A percentile compares a stretch with the other conserved stretches of the same genome.
Conservation (phyloP, 1,139 yeast genomes). For the Maudiozyma humilis region DNA sequence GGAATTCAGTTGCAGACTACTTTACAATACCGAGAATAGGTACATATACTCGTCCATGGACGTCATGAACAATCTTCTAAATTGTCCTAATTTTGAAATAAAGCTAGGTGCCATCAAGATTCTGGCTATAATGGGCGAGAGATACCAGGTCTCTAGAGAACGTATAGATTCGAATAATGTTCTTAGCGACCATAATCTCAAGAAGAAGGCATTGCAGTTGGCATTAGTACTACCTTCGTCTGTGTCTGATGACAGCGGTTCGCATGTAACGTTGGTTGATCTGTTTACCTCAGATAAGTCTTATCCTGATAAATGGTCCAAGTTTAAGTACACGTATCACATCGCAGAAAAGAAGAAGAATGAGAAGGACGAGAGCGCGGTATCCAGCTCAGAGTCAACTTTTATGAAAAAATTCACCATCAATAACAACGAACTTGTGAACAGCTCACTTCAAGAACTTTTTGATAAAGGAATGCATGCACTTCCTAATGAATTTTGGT, state of each 20-base stretch:
- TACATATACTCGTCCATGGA: conserved; percentile 61
- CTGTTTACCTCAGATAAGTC: conserved; percentile 41
- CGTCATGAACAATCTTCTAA: conserved; percentile 51
- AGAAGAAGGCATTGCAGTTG: conserved; percentile 42
- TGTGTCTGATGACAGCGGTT: conserved; percentile 33
- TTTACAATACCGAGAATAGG: conserved; percentile 65
- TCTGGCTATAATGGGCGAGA: conserved; percentile 52
- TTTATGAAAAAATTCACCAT: conserved; percentile 34
- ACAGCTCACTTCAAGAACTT: conserved; percentile 52
- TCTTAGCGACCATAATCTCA: conserved; percentile 31
- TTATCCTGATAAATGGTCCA: conserved; percentile 52
- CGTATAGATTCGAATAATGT: conserved; percentile 39
- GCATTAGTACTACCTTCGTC: conserved; percentile 51
- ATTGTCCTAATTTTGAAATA: conserved; percentile 52
- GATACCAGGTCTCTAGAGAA: conserved; percentile 41
- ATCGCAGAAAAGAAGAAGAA: conserved; percentile 15
- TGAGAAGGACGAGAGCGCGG: not conserved
- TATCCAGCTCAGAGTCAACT: conserved; percentile 8
- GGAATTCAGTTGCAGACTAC: conserved; percentile 51
- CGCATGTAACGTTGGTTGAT: conserved; percentile 49
- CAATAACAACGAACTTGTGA: conserved; percentile 42
- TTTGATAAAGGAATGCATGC: conserved; percentile 50
- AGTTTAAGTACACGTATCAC: conserved; percentile 49
- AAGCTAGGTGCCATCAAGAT: conserved; percentile 57
- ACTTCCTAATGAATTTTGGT: conserved; percentile 58